Conservation (phyloP, 2,329 filamentous ascomycete genomes). For the Madurella mycetomatis region DNA sequence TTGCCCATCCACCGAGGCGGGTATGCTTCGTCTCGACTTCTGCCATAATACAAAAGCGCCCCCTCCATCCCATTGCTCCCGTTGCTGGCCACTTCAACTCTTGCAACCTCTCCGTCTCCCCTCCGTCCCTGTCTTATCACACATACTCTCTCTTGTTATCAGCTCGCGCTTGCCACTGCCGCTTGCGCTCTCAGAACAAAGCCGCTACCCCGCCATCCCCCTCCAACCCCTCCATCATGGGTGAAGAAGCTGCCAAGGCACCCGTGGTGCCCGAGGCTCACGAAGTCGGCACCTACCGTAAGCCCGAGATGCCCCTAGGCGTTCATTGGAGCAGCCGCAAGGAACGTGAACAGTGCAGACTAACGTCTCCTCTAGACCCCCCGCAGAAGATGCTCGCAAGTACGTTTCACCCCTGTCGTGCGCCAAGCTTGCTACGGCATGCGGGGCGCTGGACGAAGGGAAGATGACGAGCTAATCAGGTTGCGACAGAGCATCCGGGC, state of each 20-base stretch:
- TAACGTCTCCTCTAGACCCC: slow-evolving; percentile 45
- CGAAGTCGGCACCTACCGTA: slow-evolving; percentile 68
- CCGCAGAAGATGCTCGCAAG: slow-evolving; percentile 64
- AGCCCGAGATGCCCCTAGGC: slow-evolving; percentile 29
- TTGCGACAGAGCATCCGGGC: slow-evolving; percentile 59
- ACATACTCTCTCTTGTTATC: too few species aligned
- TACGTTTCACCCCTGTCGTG: slow-evolving; percentile 39
- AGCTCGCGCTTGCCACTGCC: background rate
- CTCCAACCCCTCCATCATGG: slow-evolving; percentile 37
- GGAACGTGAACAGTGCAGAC: background rate
- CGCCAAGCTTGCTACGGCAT: slow-evolving; percentile 19
- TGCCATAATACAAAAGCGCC: slow-evolving; percentile 25
- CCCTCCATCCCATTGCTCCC: slow-evolving; percentile 8
- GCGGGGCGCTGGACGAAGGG: slow-evolving; percentile 23
- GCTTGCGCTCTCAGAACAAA: slow-evolving; percentile 1
- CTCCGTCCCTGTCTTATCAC: background rate
- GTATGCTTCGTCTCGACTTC: slow-evolving; percentile 22
- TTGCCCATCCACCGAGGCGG: slow-evolving; percentile 20
- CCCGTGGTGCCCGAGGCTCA: slow-evolving; percentile 71
- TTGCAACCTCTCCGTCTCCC: background rate
- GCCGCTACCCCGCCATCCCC: slow-evolving; percentile 16
- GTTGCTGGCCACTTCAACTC: background rate
- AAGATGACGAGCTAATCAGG: slow-evolving; percentile 32
- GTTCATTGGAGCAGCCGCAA: slow-evolving; percentile 7
- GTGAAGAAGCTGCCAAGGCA: slow-evolving; percentile 41